Evolutionary conservation across 1,284 basidiomycete species (phyloP).

Genomic region (Rhodotorula sp.): DNA sequence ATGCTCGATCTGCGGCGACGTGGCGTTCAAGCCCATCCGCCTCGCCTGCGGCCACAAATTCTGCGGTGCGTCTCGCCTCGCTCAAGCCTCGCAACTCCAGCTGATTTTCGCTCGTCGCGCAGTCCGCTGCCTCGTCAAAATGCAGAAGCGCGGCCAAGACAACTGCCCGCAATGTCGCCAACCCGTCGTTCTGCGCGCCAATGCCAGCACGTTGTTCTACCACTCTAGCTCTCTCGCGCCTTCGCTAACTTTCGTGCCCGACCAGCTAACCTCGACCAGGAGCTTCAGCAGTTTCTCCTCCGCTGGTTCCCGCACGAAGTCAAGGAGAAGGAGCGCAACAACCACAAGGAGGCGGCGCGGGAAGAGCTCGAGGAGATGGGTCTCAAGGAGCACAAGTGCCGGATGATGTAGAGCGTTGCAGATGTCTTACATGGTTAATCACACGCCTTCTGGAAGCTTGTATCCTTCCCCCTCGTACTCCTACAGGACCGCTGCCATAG

Average conservation of each 20-base stretch:
- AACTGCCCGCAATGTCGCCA: slow-evolving; percentile 85
- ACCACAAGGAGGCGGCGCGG: slow-evolving; percentile 70
- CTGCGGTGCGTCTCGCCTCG: slow-evolving; percentile 62
- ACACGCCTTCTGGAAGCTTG: background rate
- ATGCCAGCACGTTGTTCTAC: slow-evolving; percentile 60
- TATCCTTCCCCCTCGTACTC: slow-evolving; percentile 51
- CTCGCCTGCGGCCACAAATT: slow-evolving; percentile 85
- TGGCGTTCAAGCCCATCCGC: slow-evolving; percentile 59
- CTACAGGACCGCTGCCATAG: slow-evolving; percentile 72
- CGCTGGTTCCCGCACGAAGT: slow-evolving; percentile 91
- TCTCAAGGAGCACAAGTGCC: slow-evolving; percentile 15
- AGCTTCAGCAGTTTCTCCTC: slow-evolving; percentile 78
- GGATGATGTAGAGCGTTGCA: slow-evolving; percentile 13
- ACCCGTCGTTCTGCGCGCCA: slow-evolving; percentile 69
- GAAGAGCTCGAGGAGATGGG: slow-evolving; percentile 69
- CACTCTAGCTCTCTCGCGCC: rapidly evolving
- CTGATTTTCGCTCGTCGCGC: background rate
- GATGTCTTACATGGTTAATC: too few relatives aligned
- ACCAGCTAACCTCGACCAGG: slow-evolving; percentile 75
- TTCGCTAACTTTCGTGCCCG: background rate
- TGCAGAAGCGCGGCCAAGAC: slow-evolving; percentile 78
- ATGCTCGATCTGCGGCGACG: slow-evolving; percentile 53
- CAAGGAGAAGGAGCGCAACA: slow-evolving; percentile 69
- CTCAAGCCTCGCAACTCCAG: too few relatives aligned
- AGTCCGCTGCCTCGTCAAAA: slow-evolving; percentile 78